phyloP scores from a whole-genome alignment of 2,329 filamentous ascomycete species.

The Cryphonectria nitschkei region DNA sequence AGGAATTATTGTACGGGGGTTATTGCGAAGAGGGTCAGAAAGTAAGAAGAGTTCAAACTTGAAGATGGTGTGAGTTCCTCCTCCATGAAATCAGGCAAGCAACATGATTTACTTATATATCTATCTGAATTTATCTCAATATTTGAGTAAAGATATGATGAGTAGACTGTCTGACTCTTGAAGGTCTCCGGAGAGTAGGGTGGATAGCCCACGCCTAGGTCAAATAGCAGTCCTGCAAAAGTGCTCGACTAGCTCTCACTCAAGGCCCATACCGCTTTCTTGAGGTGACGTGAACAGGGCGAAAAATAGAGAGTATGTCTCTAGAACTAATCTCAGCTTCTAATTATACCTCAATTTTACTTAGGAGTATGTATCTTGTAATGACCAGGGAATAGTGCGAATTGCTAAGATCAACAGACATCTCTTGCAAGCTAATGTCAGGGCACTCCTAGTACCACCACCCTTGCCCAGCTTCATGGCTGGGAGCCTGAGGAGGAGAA shows the following conservation, averaged over 20 bases:
- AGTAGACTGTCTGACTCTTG: background rate
- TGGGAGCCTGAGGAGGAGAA: background rate
- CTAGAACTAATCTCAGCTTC: no score
- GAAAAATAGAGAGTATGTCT: background rate
- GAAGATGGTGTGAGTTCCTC: background rate
- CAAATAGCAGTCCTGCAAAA: background rate
- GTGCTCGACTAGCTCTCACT: no score
- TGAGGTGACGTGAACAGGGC: background rate
- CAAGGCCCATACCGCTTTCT: background rate
- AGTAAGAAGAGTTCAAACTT: background rate
- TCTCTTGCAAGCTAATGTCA: background rate
- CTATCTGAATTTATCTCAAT: background rate
- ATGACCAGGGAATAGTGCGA: no score
- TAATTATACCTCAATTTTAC: background rate
- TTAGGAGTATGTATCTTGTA: background rate
- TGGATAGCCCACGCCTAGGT: background rate
- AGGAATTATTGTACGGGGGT: background rate
- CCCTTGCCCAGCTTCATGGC: background rate
- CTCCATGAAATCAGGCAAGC: background rate
- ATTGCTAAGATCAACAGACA: background rate
- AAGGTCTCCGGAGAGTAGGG: background rate
- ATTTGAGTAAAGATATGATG: background rate
- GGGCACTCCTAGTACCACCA: background rate
- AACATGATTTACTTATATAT: background rate
- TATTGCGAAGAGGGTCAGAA: background rate